phyloP scores from a whole-genome alignment of 371 early-diverging fungal genomes.

The Mucor mucedo region DNA sequence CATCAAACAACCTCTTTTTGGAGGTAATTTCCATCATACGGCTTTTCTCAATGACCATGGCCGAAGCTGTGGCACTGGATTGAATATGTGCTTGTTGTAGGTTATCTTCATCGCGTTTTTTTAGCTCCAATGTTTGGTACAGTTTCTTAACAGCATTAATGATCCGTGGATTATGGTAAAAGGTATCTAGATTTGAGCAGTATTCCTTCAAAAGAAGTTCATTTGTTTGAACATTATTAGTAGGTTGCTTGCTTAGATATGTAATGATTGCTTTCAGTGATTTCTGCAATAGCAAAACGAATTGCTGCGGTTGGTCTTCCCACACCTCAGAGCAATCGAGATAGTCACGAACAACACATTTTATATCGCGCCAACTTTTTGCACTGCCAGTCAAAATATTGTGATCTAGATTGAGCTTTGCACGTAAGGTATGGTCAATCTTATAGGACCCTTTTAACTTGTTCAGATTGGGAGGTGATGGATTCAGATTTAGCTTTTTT shows the following conservation, averaged over 20 bases:
- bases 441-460: neutral
- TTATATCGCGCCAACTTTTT: neutral
- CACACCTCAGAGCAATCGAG: neutral
- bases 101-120: conserved; percentile 8
- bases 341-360: neutral
- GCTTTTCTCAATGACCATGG: conserved; percentile 12
- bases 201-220: neutral
- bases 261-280: neutral
- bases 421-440: neutral
- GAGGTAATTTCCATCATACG: conserved; percentile 11
- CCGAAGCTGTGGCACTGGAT: conserved; percentile 6
- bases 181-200: neutral
- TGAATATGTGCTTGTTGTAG: conserved; percentile 3
- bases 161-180: neutral
- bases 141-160: neutral
- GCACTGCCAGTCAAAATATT: neutral
- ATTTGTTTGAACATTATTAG: neutral
- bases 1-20: conserved; percentile 13
- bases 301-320: neutral
- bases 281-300: neutral
- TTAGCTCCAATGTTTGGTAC: conserved; percentile 17
- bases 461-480: neutral
- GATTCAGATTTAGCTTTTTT: no score
- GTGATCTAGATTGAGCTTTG: neutral
- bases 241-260: neutral